Evolutionary conservation across 139 green algal species (phyloP).

Genomic region (Closterium sp.): DNA sequence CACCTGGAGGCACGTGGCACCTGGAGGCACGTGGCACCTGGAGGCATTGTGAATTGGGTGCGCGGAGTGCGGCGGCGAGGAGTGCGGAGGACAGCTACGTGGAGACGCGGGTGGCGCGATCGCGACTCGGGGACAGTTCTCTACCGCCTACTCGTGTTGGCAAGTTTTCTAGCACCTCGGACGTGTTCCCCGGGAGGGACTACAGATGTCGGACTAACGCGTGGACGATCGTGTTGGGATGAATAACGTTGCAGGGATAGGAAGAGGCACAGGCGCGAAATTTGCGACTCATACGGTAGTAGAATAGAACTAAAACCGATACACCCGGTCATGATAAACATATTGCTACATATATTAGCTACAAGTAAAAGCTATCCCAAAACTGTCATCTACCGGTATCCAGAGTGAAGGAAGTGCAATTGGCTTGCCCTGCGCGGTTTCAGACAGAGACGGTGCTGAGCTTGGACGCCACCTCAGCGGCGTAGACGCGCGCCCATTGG

Average conservation of each 20-base stretch:
- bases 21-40: background rate
- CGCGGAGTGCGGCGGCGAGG: background rate
- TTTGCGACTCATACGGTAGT: background rate
- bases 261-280: background rate
- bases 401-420: too few relatives aligned
- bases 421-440: background rate
- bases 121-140: too few relatives aligned
- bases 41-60: background rate
- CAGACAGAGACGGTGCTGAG: background rate
- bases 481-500: constrained; percentile 81
- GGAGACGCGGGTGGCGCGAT: too few relatives aligned
- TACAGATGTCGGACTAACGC: too few relatives aligned
- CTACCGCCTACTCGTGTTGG: too few relatives aligned
- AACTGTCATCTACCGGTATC: too few relatives aligned
- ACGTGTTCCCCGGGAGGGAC: too few relatives aligned
- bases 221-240: background rate
- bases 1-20: background rate
- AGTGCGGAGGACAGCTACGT: too few relatives aligned
- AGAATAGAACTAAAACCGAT: background rate
- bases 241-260: background rate
- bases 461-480: constrained; percentile 42
- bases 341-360: background rate
- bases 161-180: too few relatives aligned
- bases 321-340: background rate
- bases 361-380: background rate